Conservation (phyloP, 805 yeast species). For the Myxozyma neglecta region DNA sequence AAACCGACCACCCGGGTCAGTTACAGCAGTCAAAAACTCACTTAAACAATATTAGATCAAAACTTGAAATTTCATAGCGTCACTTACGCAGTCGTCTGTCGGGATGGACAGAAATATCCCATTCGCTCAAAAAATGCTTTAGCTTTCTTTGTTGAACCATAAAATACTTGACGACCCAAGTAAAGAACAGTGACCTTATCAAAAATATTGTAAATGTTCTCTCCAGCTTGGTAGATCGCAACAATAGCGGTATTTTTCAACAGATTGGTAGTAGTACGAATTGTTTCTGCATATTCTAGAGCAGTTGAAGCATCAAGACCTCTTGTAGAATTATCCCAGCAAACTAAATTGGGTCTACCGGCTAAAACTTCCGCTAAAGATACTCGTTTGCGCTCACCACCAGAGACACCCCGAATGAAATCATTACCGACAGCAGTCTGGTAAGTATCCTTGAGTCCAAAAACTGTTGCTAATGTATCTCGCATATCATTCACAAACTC, state of each 20-base stretch:
- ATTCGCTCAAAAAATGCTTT: slow-evolving; percentile 50
- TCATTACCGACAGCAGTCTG: slow-evolving; percentile 50
- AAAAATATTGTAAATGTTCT: slow-evolving; percentile 54
- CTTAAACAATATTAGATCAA: too few relatives aligned
- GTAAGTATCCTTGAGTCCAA: slow-evolving; percentile 45
- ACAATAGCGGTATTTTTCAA: slow-evolving; percentile 54
- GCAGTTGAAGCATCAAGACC: slow-evolving; percentile 74
- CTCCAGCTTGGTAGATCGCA: slow-evolving; percentile 61
- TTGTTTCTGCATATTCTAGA: slow-evolving; percentile 58
- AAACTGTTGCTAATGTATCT: slow-evolving; percentile 63
- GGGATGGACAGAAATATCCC: slow-evolving; percentile 58
- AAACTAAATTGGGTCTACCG: slow-evolving; percentile 49
- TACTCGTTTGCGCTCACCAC: slow-evolving; percentile 60
- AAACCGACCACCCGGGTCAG: slow-evolving; percentile 59
- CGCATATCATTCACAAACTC: slow-evolving; percentile 69
- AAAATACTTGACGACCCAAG: slow-evolving; percentile 57
- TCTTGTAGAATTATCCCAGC: slow-evolving; percentile 70
- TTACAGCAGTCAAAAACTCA: slow-evolving; percentile 14
- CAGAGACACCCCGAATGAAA: slow-evolving; percentile 57
- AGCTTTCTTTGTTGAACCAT: slow-evolving; percentile 50
- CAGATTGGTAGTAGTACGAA: slow-evolving; percentile 54
- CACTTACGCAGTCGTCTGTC: slow-evolving; percentile 54
- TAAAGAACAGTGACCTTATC: slow-evolving; percentile 55
- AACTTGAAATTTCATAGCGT: too few relatives aligned
- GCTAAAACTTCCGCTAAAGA: slow-evolving; percentile 56